Evolutionary conservation across 805 yeast genomes (phyloP).

Genomic region (Sugiyamaella qingdaonensis): DNA sequence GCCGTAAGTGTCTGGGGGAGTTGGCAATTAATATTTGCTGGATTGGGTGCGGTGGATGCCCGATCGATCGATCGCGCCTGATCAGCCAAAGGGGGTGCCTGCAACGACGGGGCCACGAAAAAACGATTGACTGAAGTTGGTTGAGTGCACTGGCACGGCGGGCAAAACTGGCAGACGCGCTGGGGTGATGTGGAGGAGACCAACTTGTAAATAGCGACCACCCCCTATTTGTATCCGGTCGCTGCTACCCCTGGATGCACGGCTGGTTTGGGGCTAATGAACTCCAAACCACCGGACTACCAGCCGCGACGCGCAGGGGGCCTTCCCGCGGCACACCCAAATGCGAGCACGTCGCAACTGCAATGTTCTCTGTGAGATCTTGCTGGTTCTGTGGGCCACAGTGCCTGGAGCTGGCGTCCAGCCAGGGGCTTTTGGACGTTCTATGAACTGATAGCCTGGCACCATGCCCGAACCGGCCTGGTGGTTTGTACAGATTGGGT

Average conservation of each 20-base stretch:
- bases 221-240: background rate
- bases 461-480: background rate
- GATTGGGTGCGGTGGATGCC: background rate
- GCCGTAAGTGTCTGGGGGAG: no score
- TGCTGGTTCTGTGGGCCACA: background rate
- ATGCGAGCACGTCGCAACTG: background rate
- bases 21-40: background rate
- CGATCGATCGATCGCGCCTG: constrained; percentile 4
- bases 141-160: background rate
- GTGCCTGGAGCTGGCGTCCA: background rate
- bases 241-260: background rate
- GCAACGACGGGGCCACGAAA: background rate
- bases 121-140: background rate
- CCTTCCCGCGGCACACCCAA: background rate
- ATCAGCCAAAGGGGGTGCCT: background rate
- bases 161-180: background rate
- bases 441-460: background rate
- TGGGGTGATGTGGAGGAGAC: background rate
- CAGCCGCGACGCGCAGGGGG: background rate
- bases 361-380: background rate
- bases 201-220: background rate
- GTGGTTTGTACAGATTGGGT: background rate
- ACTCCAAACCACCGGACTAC: background rate
- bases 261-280: background rate
- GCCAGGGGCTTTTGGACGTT: background rate